These are phyloP conservation scores for Colletotrichum spinosum DNA, from an alignment of 2,329 filamentous ascomycete genomes.

Conservation along the genomic window DNA sequence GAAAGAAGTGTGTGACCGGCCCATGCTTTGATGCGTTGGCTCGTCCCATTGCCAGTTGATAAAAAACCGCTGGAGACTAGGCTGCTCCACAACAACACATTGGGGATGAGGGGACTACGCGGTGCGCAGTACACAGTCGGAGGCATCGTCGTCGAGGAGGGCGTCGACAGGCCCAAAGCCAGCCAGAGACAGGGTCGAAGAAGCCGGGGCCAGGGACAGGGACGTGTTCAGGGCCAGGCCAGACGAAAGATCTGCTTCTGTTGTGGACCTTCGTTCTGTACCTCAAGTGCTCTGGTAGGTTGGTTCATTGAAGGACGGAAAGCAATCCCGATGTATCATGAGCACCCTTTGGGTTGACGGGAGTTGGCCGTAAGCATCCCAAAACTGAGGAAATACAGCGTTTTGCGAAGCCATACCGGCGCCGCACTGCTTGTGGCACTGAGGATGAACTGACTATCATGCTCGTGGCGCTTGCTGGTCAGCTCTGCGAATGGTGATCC, in stretches of 20 bases:
- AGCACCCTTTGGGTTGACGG: background rate
- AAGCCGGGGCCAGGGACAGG: constrained; percentile 7
- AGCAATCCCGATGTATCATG: background rate
- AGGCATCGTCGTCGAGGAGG: constrained; percentile 50
- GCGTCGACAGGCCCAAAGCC: too few relatives aligned
- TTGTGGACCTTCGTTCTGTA: too few relatives aligned
- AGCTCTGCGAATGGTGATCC: constrained; percentile 3
- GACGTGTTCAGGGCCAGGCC: constrained; percentile 21
- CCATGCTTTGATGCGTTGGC: constrained; percentile 92
- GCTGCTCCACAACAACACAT: constrained; percentile 71
- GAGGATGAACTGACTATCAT: background rate
- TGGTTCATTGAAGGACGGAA: background rate
- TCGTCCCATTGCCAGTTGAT: constrained; percentile 85
- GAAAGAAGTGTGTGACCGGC: constrained; percentile 61
- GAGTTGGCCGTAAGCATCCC: constrained; percentile 11
- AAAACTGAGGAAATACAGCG: background rate
- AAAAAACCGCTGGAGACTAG: constrained; percentile 70
- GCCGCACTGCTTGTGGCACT: too few relatives aligned
- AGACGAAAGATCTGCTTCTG: constrained; percentile 55
- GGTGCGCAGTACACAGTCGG: background rate
- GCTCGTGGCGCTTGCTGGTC: constrained; percentile 10
- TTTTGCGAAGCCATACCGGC: too few relatives aligned
- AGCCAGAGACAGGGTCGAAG: too few relatives aligned
- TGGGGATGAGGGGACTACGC: constrained; percentile 47
- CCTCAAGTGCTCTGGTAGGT: too few relatives aligned